Evolutionary conservation across 2,329 filamentous ascomycete species (phyloP), one percentile per base, ranked within the genome.

Genomic region (Hypomyces rosellus): DNA sequence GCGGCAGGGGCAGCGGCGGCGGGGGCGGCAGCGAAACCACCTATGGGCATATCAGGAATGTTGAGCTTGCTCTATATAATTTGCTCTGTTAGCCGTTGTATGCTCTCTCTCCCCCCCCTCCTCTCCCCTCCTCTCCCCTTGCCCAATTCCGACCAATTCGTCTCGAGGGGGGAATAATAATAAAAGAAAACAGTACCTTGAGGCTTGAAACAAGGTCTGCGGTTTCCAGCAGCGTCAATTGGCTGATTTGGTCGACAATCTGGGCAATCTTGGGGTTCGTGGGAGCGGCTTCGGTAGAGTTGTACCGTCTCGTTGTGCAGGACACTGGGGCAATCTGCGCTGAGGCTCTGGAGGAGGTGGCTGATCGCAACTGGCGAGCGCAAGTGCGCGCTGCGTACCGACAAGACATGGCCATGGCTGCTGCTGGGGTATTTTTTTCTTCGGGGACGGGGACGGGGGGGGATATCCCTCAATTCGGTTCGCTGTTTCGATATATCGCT

Each of bases 171-270:
- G 5, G 5, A 20, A 20, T n/a, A 20, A 20, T 3, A 20, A 5
- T 3, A 20, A 20, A 20, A 20, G 53, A 54, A 9, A 4, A 18
- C 52, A 65, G 46, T 74, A 97, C 93, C 88, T 99, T 99, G 68
- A 99, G 77, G 72, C 84, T 89, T 49, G 91, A 84, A 49, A 99
- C 93, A 54, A 99, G 78, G 69, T 97, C 93, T 52, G 95, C 92
- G 37, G 93, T 99, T 81, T 99, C 95, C 63, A 99, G 76, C 52
- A 99, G 80, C 41, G 91, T 99, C 81, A 99, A 86, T 81, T 93
- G 85, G 74, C 92, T 95, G 72, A 99, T 99, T 74, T 99, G 91
- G 70, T 99, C 91, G 65, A 99, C 93, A 65, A 99, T 99, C 53
- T 81, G 82, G 61, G 85, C 73, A 64, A 99, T 96, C 81, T 99